phyloP scores from a whole-genome alignment of 2,329 filamentous ascomycete species.

The Thielaviopsis euricoi region DNA sequence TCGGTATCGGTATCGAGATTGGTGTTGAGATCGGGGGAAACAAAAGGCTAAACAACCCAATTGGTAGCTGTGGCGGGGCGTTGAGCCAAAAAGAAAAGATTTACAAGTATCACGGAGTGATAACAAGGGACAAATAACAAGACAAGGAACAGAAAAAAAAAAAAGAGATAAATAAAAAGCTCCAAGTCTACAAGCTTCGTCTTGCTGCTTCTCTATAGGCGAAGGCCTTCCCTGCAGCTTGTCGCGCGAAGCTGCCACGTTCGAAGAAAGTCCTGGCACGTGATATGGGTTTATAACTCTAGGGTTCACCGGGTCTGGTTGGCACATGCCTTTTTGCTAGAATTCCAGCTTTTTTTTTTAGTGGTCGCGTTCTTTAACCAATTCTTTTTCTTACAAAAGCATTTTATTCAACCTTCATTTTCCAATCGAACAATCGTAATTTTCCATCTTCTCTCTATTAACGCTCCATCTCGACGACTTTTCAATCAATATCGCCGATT shows the following conservation, averaged over 20 bases:
- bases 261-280: conserved; percentile 11
- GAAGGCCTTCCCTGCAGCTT: conserved; percentile 1
- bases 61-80: background rate
- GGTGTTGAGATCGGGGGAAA: background rate
- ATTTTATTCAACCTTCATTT: background rate
- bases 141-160: too few relatives aligned
- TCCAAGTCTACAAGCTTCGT: too few relatives aligned
- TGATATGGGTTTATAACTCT: background rate
- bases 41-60: background rate
- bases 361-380: background rate
- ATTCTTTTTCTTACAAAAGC: background rate
- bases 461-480: too few relatives aligned
- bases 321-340: too few relatives aligned
- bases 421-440: background rate
- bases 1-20: conserved; percentile 1
- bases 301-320: background rate
- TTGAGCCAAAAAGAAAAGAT: too few relatives aligned
- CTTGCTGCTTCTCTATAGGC: too few relatives aligned
- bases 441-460: background rate
- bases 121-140: too few relatives aligned
- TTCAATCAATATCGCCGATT: too few relatives aligned
- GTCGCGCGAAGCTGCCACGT: conserved; percentile 13
- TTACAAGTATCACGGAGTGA: background rate
- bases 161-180: too few relatives aligned
- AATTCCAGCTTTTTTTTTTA: background rate